Conservation (phyloP, 1,284 basidiomycete species). For the Ceratorhiza oryzae-sativae region DNA sequence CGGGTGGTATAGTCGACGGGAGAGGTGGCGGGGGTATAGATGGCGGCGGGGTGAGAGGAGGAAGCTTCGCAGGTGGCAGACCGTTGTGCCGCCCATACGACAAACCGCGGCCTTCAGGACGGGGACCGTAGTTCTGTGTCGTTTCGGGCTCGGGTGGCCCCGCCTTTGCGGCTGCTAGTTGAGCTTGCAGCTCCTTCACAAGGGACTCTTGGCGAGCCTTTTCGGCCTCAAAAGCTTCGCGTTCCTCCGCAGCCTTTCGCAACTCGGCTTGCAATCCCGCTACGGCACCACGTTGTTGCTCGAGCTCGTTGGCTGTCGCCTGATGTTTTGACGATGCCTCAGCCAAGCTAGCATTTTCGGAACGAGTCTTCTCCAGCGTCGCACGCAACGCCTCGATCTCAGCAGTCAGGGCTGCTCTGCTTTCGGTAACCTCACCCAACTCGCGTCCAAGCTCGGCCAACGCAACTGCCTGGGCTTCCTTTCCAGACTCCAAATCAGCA, state of each 20-base stretch:
- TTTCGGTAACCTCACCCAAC: constrained; percentile 56
- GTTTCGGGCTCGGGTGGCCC: constrained; percentile 43
- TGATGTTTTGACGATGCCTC: constrained; percentile 77
- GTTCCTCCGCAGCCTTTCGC: constrained; percentile 79
- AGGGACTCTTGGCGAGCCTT: constrained; percentile 69
- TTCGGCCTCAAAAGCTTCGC: constrained; percentile 75
- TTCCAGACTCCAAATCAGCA: constrained; percentile 56
- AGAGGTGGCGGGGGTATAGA: constrained; percentile 86
- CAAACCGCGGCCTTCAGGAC: constrained; percentile 58
- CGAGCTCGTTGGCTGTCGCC: constrained; percentile 73
- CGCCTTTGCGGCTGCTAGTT: constrained; percentile 54
- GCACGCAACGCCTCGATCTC: constrained; percentile 64
- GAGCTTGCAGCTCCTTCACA: constrained; percentile 77
- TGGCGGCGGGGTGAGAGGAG: constrained; percentile 88
- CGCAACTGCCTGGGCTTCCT: constrained; percentile 56
- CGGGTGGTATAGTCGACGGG: constrained; percentile 57
- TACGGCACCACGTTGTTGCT: constrained; percentile 74
- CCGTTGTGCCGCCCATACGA: constrained; percentile 65
- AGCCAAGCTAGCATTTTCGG: constrained; percentile 66
- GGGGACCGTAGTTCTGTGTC: constrained; percentile 54
- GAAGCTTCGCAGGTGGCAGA: constrained; percentile 73
- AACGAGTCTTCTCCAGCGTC: constrained; percentile 65
- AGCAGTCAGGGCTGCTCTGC: constrained; percentile 62
- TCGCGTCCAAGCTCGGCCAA: constrained; percentile 57
- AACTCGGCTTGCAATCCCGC: constrained; percentile 77